Base-by-base conservation (phyloP, 108 stramenopile genomes). In the Cyclotella choctawhatcheeana region DNA sequence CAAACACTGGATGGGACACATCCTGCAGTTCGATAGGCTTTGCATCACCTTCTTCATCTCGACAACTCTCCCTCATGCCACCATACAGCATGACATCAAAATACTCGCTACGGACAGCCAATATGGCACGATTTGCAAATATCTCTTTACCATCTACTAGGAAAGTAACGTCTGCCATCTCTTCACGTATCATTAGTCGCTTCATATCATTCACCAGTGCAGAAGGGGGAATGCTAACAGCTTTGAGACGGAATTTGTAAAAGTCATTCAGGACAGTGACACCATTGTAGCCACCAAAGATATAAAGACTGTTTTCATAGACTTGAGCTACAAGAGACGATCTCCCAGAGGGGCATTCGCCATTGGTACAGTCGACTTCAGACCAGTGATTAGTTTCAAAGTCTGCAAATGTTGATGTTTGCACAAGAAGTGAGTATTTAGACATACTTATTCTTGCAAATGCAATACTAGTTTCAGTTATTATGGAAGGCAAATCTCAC, bases 31-130 rank as follows among this genome's bases (percentile, higher is more conserved):
- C 84, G 40, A 95, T 92, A 1, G 88, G 88, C 53, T 69, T 73
- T 17, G 30, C 31, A 26, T 24, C 48, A 22, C 30, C 67, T 12
- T 64, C 62, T 37, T 70, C 72, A 43, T 62, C 65, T 37, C n/a
- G 66, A 47, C 22, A 65, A 79, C 84, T 84, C 79, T 95, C 93
- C 37, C 84, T 79, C 96, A 97, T 96, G 21, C 90, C 88, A 26
- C 96, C 92, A 70, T 89, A 92, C 5, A 97, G 79, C 93, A 99
- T 87, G 29, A 85, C 95, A 35, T 87, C 81, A 79, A 99, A 99
- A 72, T 96, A 97, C 66, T 96, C 89, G 53, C 94, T 96, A 27
- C 98, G 91, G 26, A 91, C 82, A 0, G 92, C 90, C 31, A 99
- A 78, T 20, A 97, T 83, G n/a, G 97, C 87, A 31, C 91, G 76